phyloP scores from a whole-genome alignment of 2,329 filamentous ascomycete genomes.

The Chalaropsis thielavioides region DNA sequence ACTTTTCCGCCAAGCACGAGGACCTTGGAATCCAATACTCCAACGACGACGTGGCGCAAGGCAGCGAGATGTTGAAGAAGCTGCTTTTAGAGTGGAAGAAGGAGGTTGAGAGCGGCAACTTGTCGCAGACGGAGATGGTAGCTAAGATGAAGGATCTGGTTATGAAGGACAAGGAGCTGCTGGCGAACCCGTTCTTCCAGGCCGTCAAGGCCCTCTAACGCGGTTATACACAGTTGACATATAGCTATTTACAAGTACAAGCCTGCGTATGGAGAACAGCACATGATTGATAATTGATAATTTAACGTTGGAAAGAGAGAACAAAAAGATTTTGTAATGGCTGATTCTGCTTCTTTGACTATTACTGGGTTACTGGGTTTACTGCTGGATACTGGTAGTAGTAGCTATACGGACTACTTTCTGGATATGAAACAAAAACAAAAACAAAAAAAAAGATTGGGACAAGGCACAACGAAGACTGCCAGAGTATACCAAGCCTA shows the following conservation, averaged over 20 bases:
- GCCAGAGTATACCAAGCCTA: not conserved
- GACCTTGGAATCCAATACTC: conserved; percentile 46
- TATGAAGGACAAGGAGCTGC: conserved; percentile 49
- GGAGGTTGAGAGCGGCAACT: conserved; percentile 41
- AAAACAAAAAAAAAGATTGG: not conserved
- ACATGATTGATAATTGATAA: conserved; percentile 6
- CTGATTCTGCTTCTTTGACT: conserved; percentile 10
- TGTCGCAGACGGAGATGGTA: conserved; percentile 65
- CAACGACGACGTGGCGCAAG: conserved; percentile 79
- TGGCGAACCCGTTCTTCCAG: conserved; percentile 56
- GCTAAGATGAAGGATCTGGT: conserved; percentile 68
- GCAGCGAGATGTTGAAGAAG: conserved; percentile 70
- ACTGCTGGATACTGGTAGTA: conserved; percentile 5
- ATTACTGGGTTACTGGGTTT: conserved; percentile 5
- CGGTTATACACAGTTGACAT: not conserved
- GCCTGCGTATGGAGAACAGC: not conserved
- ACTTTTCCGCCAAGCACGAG: conserved; percentile 73
- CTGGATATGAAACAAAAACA: conserved; percentile 2
- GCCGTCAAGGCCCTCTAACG: conserved; percentile 40
- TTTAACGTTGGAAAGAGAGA: not conserved
- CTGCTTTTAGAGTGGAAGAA: conserved; percentile 76
- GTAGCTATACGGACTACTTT: conserved; percentile 5
- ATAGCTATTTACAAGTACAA: not conserved
- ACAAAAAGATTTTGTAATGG: not conserved
- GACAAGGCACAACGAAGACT: not conserved